Evolutionary conservation across 2,329 filamentous ascomycete species (phyloP).

Genomic region (Fusarium chuoi): DNA sequence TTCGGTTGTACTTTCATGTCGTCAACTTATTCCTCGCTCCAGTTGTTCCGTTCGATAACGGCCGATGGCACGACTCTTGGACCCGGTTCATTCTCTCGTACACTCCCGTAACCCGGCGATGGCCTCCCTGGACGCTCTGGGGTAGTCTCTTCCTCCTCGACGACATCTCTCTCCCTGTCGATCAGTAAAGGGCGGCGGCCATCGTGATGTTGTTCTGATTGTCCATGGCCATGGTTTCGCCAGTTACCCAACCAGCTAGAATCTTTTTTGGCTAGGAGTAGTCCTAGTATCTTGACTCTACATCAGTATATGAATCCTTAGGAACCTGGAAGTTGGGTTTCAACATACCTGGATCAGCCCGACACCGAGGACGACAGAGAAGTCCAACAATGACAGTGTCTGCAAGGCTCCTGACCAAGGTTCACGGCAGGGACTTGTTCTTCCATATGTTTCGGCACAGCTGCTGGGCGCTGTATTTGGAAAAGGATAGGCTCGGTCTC

Average conservation of each 20-base stretch:
- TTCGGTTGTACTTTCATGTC: neutral
- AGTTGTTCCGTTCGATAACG: conserved; percentile 42
- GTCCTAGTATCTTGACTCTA: conserved; percentile 43
- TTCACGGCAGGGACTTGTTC: conserved; percentile 59
- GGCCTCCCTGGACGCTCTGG: conserved; percentile 14
- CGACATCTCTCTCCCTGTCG: conserved; percentile 44
- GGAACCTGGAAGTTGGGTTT: neutral
- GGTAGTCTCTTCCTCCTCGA: conserved; percentile 38
- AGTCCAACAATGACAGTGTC: conserved; percentile 62
- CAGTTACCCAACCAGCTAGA: conserved; percentile 47
- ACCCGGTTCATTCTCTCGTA: conserved; percentile 24
- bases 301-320: neutral
- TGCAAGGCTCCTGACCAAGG: conserved; percentile 68
- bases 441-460: conserved; percentile 60
- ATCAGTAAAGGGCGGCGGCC: conserved; percentile 42
- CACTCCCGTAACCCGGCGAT: conserved; percentile 33
- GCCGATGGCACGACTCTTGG: conserved; percentile 44
- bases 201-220: conserved; percentile 21
- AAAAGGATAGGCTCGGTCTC: conserved; percentile 73
- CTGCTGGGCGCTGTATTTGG: conserved; percentile 44
- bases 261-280: conserved; percentile 46
- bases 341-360: conserved; percentile 65
- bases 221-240: conserved; percentile 13
- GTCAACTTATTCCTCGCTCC: conserved; percentile 27
- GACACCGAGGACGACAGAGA: conserved; percentile 63